Conservation (phyloP, 108 stramenopile species). For the Chaetoceros muelleri region DNA sequence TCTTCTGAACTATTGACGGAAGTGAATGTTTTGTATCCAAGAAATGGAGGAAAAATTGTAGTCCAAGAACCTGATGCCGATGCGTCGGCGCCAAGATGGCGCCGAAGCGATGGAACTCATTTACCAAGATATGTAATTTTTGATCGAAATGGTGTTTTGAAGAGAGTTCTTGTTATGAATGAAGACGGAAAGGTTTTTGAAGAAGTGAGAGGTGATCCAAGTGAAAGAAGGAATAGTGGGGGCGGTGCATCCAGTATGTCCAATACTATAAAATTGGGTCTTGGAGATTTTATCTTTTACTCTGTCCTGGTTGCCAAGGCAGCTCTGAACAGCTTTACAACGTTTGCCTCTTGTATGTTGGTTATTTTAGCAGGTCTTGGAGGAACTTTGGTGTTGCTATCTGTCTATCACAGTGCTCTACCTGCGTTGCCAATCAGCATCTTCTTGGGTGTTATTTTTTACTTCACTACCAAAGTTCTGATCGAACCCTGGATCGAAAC, state of each 20-base stretch:
- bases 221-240: conserved; percentile 23
- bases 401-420: conserved; percentile 85
- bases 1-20: conserved; percentile 38
- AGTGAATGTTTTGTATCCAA: conserved; percentile 49
- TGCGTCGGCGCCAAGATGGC: not conserved
- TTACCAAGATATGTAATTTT: conserved; percentile 18
- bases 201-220: conserved; percentile 39
- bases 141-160: conserved; percentile 54
- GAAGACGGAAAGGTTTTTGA: conserved; percentile 68
- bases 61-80: not conserved
- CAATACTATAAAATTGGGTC: conserved; percentile 23
- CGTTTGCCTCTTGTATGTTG: conserved; percentile 77
- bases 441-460: conserved; percentile 73
- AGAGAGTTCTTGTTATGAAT: conserved; percentile 62
- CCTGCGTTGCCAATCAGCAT: conserved; percentile 88
- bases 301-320: conserved; percentile 90
- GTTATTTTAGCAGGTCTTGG: conserved; percentile 87
- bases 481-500: conserved; percentile 72
- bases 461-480: conserved; percentile 48
- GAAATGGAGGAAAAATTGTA: conserved; percentile 56
- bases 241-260: not conserved
- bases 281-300: conserved; percentile 97
- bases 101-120: not conserved
- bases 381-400: conserved; percentile 83
- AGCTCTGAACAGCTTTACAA: conserved; percentile 84